Conservation (phyloP, 257 asterid genomes). For the Solanum corneliomulleri region DNA sequence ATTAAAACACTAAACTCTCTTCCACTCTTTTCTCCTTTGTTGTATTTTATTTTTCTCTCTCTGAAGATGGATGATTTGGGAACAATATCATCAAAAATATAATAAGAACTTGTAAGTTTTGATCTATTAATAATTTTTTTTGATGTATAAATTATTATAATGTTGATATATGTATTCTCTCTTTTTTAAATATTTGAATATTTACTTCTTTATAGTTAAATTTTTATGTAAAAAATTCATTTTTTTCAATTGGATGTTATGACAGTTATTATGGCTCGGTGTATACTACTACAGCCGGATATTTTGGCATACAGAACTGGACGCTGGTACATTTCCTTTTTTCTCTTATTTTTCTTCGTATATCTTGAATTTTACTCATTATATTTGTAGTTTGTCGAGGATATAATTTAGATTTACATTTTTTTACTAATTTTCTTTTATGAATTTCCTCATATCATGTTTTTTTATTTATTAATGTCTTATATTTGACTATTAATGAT, state of each 20-base stretch:
- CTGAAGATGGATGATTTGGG: neutral
- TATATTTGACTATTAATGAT: neutral
- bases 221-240: neutral
- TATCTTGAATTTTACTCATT: neutral
- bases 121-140: neutral
- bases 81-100: neutral
- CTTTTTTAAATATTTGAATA: neutral
- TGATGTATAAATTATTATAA: neutral
- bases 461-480: neutral
- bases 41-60: neutral
- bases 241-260: neutral
- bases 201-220: neutral
- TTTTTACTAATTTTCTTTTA: neutral
- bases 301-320: neutral
- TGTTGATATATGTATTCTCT: neutral
- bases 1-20: neutral
- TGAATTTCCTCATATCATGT: neutral
- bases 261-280: neutral
- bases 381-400: neutral
- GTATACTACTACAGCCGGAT: neutral
- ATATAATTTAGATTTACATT: neutral
- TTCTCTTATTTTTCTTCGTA: neutral
- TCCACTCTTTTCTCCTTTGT: neutral
- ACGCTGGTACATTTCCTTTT: neutral
- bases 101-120: neutral